Evolutionary conservation across 2,329 filamentous ascomycete species (phyloP).

Genomic region (Colletotrichum musicola): DNA sequence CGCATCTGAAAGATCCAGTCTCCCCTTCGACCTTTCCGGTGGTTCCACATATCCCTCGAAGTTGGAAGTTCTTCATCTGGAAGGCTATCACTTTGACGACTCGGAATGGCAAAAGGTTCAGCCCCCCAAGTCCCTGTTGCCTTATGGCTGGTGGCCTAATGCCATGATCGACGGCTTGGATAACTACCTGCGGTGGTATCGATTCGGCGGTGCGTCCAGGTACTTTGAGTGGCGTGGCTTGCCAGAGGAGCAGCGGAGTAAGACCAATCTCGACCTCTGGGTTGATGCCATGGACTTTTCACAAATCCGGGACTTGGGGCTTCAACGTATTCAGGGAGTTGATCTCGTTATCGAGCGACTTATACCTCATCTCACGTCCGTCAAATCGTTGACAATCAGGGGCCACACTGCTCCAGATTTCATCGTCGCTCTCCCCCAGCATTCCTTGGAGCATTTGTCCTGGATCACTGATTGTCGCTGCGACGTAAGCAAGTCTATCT

Average conservation of each 20-base stretch:
- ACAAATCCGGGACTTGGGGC: background rate
- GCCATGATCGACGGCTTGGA: background rate
- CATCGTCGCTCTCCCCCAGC: background rate
- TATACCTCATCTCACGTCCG: background rate
- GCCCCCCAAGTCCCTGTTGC: background rate
- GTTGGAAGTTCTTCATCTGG: background rate
- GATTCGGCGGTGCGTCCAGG: background rate
- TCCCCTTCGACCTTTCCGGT: background rate
- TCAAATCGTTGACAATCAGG: background rate
- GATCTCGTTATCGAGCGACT: background rate
- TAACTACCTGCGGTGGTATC: background rate
- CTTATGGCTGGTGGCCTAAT: background rate
- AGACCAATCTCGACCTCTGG: constrained; percentile 10
- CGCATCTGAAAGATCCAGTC: background rate
- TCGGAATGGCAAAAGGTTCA: background rate
- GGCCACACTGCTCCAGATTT: background rate
- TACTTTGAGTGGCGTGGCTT: constrained; percentile 1
- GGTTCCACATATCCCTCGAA: background rate
- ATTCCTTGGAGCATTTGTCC: constrained; percentile 1
- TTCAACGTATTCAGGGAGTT: background rate
- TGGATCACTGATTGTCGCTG: constrained; percentile 5
- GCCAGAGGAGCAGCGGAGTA: background rate
- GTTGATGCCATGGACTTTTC: constrained; percentile 5
- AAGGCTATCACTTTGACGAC: constrained; percentile 3
- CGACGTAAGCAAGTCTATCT: no score